Base-by-base conservation (phyloP, 164 flowering plant genomes). In the Nymphaea colorata region DNA sequence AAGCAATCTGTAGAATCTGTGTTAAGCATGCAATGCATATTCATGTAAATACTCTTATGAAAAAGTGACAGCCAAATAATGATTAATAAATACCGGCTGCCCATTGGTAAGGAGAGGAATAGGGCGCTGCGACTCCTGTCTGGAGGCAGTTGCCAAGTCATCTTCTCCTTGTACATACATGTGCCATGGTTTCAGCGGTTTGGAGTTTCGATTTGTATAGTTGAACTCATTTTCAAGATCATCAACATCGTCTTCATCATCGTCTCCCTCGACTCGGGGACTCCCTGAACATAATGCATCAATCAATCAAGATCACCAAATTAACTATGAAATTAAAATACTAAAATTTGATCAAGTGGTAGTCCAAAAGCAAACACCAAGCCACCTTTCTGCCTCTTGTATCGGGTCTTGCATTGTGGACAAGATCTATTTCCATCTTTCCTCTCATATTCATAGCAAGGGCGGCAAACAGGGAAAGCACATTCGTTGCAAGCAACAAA, bases 401-500 rank as follows among this genome's bases (percentile, higher is more conserved):
- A 95, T 68, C 96, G 81, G 67, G 98, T 92, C 86, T 92, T 95
- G 90, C 99, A 95, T 79, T 89, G 96, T 7, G 98, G 98, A 66
- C 99, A 95, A 73, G 86, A 76, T 71, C 83, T 93, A 73, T 86
- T 92, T 68, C 99, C 97, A 74, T 95, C 99, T 81, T 82, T 90
- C 57, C 98, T 74, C 80, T 92, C 99, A 66, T 91, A 95, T 78
- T 95, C 99, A 79, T 95, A 95, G 74, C 99, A 95, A 72, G 94
- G 84, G 44, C 96, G 84, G 70, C 99, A 95, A 45, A 95, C 97
- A 6, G 99, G 99, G 75, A 92, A 95, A 12, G 87, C 99, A 79
- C 99, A 95, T 71, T 95, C 99, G 78, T 92, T 90, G 83, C 99
- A 95, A 68, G 99, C 98, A 67, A 95, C 98, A 83, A 95, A 95